Evolutionary conservation across 2,329 filamentous ascomycete genomes (phyloP), one percentile per base, ranked within the genome.

Genomic region (Arthrobotrys megalospora): DNA sequence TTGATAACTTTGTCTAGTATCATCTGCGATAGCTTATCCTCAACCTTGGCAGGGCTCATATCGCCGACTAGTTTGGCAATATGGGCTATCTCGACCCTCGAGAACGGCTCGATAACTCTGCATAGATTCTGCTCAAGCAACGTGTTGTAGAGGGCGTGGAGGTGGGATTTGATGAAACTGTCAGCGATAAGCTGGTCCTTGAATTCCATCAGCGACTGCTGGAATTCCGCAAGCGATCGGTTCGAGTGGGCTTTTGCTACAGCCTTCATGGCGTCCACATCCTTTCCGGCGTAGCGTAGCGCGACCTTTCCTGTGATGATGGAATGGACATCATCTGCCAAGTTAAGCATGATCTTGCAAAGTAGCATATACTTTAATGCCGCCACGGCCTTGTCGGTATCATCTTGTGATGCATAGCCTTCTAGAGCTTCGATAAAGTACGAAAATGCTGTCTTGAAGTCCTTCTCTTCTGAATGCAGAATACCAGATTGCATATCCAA

Each of bases 341-440:
- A 88, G 86, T 99, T 99, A 82, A 99, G 89, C 96, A 99, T 99
- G 85, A 99, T 96, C 88, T 99, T 99, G 90, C 96, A 98, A 41
- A 99, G 91, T 68, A 99, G 90, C 96, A 99, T 99, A 88, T 99
- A 99, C 87, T 99, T 96, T 81, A 99, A 88, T 10, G 96, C 94
- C 11, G 95, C 93, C n/a, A 95, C 96, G n/a, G 96, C 96, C 86
- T 94, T 94, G 80, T 88, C 87, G 45, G 91, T 87, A 84, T 97
- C 94, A 81, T 99, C 96, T 85, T 97, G 94, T 55, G 91, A 91
- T 86, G 96, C 93, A 86, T 98, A 99, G 78, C 96, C 96, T 84
- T 99, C 96, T 80, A 99, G 90, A 1, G 96, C 96, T 87, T 99
- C 96, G 85, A 99, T 98, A 85, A 99, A 99, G 88, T 99, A 99